Evolutionary conservation across 116 monocot genomes (phyloP).

Genomic region (Zostera marina): DNA sequence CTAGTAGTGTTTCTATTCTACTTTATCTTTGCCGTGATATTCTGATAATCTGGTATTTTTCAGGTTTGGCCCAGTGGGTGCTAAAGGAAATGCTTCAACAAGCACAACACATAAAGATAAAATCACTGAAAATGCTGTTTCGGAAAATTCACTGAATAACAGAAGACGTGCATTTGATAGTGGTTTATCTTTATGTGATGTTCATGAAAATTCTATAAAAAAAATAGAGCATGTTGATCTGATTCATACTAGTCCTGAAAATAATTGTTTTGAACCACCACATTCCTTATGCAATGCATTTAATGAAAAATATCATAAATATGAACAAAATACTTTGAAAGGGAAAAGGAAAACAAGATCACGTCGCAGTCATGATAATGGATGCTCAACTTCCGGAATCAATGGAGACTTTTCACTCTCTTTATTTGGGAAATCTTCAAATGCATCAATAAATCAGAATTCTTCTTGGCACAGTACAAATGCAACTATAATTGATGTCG

Average conservation of each 20-base stretch:
- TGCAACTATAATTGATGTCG: constrained; percentile 20
- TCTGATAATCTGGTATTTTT: neutral
- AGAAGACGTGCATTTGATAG: neutral
- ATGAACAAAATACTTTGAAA: constrained; percentile 7
- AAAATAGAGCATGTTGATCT: constrained; percentile 1
- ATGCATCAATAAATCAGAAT: constrained; percentile 3
- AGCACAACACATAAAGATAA: neutral
- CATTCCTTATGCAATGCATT: neutral
- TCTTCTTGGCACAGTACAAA: neutral
- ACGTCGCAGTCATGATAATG: constrained; percentile 4
- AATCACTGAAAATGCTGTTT: constrained; percentile 1
- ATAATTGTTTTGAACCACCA: neutral
- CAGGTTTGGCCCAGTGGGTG: neutral
- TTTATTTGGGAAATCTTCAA: constrained; percentile 10
- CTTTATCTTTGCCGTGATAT: neutral
- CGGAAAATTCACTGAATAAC: constrained; percentile 8
- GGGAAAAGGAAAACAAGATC: constrained; percentile 20
- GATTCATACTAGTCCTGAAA: neutral
- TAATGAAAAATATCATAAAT: constrained; percentile 4
- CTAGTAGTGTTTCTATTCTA: neutral
- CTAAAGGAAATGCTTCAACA: neutral
- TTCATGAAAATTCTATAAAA: neutral
- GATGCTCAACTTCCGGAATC: constrained; percentile 16
- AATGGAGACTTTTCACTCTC: neutral
- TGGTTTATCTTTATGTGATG: constrained; percentile 3